Percentiles rank a stretch among this genome's conserved stretches.
Conservation (phyloP, 768 basidiomycete genomes). For the Cubamyces lactineus region DNA sequence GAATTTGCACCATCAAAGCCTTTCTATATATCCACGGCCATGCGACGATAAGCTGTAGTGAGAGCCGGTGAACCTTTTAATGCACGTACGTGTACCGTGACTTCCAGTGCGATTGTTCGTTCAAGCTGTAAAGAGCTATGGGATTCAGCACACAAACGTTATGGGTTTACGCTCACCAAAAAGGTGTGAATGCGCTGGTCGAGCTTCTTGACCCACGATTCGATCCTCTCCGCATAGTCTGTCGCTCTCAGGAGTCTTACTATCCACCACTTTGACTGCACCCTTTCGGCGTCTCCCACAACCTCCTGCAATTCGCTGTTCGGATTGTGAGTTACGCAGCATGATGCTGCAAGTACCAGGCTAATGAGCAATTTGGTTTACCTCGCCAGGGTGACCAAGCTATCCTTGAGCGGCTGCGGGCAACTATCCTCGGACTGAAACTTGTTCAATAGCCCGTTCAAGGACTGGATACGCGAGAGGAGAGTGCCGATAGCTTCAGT, state of each 20-base stretch:
- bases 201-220: not conserved
- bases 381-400: not conserved
- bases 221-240: not conserved
- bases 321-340: too few species aligned
- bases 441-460: not conserved
- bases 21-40: not conserved
- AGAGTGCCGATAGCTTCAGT: not conserved
- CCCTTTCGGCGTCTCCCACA: too few species aligned
- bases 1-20: not conserved
- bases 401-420: not conserved
- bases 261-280: too few species aligned
- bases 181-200: not conserved
- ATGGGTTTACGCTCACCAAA: not conserved
- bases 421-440: not conserved
- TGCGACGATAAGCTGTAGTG: not conserved
- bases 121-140: not conserved
- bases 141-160: not conserved
- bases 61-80: not conserved
- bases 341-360: not conserved
- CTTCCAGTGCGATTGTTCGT: not conserved
- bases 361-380: not conserved
- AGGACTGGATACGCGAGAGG: not conserved
- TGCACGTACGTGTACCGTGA: not conserved
- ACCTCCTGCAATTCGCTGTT: too few species aligned
- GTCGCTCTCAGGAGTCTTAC: not conserved